Evolutionary conservation across 2,329 filamentous ascomycete species (phyloP).

Genomic region (Ascochyta fabae): DNA sequence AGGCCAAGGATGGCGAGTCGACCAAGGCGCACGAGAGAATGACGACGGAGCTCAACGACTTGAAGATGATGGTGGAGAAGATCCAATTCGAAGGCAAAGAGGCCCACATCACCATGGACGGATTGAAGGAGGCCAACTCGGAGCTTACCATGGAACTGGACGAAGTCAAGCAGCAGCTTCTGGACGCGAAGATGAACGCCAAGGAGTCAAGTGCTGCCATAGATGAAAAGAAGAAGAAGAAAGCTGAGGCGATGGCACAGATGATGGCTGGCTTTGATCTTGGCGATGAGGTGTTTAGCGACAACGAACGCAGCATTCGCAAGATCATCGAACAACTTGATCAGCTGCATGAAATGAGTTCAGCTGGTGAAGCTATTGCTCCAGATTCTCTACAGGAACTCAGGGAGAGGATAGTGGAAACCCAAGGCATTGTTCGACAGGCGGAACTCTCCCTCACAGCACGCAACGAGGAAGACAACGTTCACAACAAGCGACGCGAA

Average conservation of each 20-base stretch:
- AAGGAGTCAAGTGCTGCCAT: conserved; percentile 89
- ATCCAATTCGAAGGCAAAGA: conserved; percentile 96
- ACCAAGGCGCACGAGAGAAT: conserved; percentile 91
- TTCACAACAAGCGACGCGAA: conserved; percentile 67
- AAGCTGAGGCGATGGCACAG: conserved; percentile 98
- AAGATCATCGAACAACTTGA: conserved; percentile 86
- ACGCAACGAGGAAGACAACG: conserved; percentile 67
- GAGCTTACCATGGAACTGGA: conserved; percentile 92
- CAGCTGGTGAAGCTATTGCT: conserved; percentile 77
- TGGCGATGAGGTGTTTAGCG: conserved; percentile 88
- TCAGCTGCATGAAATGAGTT: conserved; percentile 75
- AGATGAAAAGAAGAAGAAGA: conserved; percentile 98
- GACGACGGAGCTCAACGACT: conserved; percentile 83
- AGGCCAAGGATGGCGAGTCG: conserved; percentile 82
- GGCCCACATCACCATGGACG: conserved; percentile 96
- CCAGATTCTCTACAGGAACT: conserved; percentile 82
- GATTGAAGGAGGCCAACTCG: conserved; percentile 91
- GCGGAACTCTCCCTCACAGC: conserved; percentile 86
- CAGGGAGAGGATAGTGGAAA: conserved; percentile 80
- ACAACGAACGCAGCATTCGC: conserved; percentile 85
- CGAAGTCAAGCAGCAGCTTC: conserved; percentile 92
- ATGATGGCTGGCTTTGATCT: conserved; percentile 99
- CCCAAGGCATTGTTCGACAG: conserved; percentile 90
- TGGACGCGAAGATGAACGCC: conserved; percentile 95
- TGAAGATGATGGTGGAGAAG: conserved; percentile 96